Conservation (phyloP, 169 alveolate genomes). For the Plasmodium sp. region DNA sequence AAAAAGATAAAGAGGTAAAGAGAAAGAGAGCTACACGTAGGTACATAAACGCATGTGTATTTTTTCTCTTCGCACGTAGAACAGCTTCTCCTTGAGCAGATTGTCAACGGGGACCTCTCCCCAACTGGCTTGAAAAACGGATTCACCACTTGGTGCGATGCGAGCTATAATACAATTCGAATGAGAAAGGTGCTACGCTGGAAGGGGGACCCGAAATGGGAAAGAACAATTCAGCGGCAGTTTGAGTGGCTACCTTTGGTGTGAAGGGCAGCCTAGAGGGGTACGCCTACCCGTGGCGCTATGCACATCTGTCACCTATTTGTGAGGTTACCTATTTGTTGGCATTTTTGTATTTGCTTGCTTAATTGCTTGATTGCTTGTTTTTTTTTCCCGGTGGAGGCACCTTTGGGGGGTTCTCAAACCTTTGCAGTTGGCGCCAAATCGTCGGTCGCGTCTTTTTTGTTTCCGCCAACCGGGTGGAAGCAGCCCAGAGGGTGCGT, state of each 20-base stretch:
- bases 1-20: neutral
- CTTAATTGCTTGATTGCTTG: too few species aligned
- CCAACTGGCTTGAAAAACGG: neutral
- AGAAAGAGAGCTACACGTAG: neutral
- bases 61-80: neutral
- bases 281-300: neutral
- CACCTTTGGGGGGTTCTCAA: neutral
- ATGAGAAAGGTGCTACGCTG: neutral
- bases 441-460: neutral
- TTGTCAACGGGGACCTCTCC: neutral
- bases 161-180: neutral
- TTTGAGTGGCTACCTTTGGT: neutral
- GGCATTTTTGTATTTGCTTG: neutral
- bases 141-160: neutral
- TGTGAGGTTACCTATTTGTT: neutral
- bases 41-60: neutral
- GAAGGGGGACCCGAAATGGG: neutral
- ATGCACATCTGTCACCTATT: neutral
- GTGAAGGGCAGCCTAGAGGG: neutral
- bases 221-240: neutral
- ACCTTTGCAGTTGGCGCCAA: neutral
- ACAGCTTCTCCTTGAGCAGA: neutral
- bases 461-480: neutral
- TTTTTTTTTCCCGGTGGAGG: neutral
- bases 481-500: neutral